Conservation (phyloP, 2,329 filamentous ascomycete species). For the Hirsutella rhossiliensis region DNA sequence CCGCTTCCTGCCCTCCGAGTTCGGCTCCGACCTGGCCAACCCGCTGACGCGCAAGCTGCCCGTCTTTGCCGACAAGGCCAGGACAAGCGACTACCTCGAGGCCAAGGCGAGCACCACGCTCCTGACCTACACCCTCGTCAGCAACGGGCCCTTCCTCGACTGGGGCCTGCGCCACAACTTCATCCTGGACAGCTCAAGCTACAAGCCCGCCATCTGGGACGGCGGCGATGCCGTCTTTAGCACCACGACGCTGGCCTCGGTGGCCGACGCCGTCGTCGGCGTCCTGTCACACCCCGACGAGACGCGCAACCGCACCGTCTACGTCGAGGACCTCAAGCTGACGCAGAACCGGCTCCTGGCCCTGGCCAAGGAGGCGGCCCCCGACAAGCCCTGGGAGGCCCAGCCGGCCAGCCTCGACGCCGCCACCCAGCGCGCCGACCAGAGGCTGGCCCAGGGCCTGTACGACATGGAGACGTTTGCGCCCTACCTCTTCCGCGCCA, state of each 20-base stretch:
- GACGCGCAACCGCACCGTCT: conserved; percentile 39
- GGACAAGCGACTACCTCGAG: conserved; percentile 25
- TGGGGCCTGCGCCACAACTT: conserved; percentile 34
- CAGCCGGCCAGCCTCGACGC: conserved; percentile 19
- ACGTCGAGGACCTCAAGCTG: conserved; percentile 28
- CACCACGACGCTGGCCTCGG: conserved; percentile 30
- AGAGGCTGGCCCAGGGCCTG: conserved; percentile 17
- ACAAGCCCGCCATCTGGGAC: conserved; percentile 31
- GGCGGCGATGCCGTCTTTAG: conserved; percentile 37
- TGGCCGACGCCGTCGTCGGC: conserved; percentile 35
- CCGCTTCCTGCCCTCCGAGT: conserved; percentile 51
- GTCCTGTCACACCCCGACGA: conserved; percentile 35
- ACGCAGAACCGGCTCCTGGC: conserved; percentile 33
- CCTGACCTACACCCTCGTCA: conserved; percentile 43
- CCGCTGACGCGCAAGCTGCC: conserved; percentile 29
- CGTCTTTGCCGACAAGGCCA: conserved; percentile 38
- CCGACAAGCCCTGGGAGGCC: conserved; percentile 33
- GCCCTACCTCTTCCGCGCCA: conserved; percentile 17
- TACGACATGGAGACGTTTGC: conserved; percentile 16
- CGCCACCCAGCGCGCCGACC: conserved; percentile 12
- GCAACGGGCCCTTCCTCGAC: conserved; percentile 46
- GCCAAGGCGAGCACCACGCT: conserved; percentile 24
- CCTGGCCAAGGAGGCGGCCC: conserved; percentile 34
- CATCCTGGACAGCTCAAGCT: conserved; percentile 26
- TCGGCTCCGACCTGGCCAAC: conserved; percentile 22